These are phyloP conservation scores for Solanum bukasovii DNA, from an alignment of 257 asterid species.

Conservation along the genomic window DNA sequence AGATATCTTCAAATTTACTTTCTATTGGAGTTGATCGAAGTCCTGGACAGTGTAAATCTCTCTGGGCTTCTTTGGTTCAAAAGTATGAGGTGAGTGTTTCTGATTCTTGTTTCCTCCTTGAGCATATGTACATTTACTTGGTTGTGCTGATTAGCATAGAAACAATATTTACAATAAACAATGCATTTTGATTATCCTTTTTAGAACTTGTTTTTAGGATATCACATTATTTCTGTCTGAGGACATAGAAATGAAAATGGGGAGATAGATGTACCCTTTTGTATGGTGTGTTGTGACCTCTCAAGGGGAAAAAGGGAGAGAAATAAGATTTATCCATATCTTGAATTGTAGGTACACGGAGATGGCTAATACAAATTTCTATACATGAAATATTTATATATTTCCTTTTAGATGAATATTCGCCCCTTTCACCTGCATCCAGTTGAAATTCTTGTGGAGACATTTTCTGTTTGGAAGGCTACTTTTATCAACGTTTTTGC, in stretches of 20 bases:
- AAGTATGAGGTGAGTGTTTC: conserved; percentile 68
- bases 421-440: not conserved
- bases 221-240: not conserved
- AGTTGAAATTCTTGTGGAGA: not conserved
- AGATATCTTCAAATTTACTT: conserved; percentile 64
- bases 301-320: not conserved
- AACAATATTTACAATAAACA: not conserved
- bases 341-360: not conserved
- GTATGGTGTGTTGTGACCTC: not conserved
- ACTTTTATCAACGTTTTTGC: not conserved
- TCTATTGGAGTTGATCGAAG: conserved; percentile 60
- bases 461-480: not conserved
- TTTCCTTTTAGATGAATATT: not conserved
- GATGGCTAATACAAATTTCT: not conserved
- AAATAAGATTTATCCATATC: not conserved
- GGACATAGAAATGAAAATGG: not conserved
- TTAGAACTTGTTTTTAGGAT: not conserved
- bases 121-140: not conserved
- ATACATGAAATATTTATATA: not conserved
- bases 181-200: not conserved
- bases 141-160: not conserved
- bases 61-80: conserved; percentile 92
- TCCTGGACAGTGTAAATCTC: conserved; percentile 91
- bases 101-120: not conserved
- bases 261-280: not conserved